Percentiles rank a stretch among this genome's conserved stretches.
Conservation (phyloP, 1,284 basidiomycete genomes). For the Sutorius eximius region DNA sequence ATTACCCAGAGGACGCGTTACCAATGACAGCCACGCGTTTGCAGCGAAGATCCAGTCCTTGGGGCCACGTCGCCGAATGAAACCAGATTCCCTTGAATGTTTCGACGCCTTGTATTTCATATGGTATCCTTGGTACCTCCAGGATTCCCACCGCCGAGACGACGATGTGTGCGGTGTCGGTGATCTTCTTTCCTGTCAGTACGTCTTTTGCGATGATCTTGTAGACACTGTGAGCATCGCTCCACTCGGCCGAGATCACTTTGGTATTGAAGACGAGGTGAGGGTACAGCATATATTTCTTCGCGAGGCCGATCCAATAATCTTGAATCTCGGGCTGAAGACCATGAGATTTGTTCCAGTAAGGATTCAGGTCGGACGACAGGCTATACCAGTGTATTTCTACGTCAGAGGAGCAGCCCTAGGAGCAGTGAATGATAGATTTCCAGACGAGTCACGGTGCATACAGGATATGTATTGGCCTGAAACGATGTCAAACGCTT, state of each 20-base stretch:
- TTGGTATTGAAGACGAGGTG: constrained; percentile 28
- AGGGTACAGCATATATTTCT: constrained; percentile 22
- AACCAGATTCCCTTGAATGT: constrained; percentile 43
- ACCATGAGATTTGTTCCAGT: constrained; percentile 33
- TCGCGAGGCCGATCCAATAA: constrained; percentile 32
- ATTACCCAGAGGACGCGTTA: constrained; percentile 47
- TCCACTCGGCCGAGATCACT: constrained; percentile 32
- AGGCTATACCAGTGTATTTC: constrained; percentile 36
- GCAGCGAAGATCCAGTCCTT: constrained; percentile 39
- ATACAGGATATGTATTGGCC: constrained; percentile 33
- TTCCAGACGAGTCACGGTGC: neutral
- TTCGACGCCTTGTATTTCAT: constrained; percentile 42
- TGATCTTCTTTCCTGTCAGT: constrained; percentile 12
- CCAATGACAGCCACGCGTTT: constrained; percentile 52
- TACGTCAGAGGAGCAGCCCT: constrained; percentile 33
- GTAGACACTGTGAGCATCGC: constrained; percentile 8
- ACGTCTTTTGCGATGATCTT: constrained; percentile 19
- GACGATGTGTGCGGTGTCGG: constrained; percentile 19
- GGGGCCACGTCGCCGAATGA: constrained; percentile 50
- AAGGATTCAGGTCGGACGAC: constrained; percentile 34
- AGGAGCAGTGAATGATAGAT: constrained; percentile 1
- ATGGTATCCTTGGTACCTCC: constrained; percentile 20
- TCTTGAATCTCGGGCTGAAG: constrained; percentile 32
- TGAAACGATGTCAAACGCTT: constrained; percentile 9
- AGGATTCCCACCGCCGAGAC: constrained; percentile 23